Evolutionary conservation across 352 stramenopile species (phyloP), one percentile per base, ranked within the genome.

Genomic region (Globisporangium paroecandrum): DNA sequence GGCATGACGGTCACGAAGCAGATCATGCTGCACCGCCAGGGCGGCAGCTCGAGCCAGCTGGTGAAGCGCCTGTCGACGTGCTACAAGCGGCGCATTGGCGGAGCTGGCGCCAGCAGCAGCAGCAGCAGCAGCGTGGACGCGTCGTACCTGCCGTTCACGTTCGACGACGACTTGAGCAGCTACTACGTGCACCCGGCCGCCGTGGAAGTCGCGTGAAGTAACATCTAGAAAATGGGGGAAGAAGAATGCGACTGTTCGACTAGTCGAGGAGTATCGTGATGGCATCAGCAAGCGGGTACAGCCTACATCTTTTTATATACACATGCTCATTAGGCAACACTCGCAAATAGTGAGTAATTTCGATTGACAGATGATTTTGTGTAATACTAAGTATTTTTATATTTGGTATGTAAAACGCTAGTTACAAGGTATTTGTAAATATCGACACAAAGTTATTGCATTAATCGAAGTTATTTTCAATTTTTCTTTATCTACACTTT

Each of bases 151-250:
- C 57, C 65, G 34, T 70, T 62, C 8, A 29, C 29, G 4, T 51
- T 68, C 18, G 58, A 62, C 34, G 65, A 70, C 41, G 55, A 46
- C 27, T 29, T 60, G 22, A 61, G 55, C 24, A 56, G 38, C 49
- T 73, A 69, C 65, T 65, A 81, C 18, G 68, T 81, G 61, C 64
- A 81, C 55, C 76, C 75, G 15, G 55, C 69, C 4, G 81, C 68
- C 2, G 43, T 85, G 2, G 79, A 82, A 38, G 75, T 87, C 27
- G 75, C 69, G 54, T 87, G 49, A 82, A 18, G 58, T 38, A 24
- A 25, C 4, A 9, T 25, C 9, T 46, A 69, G 55, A 64, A n/a
- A 25, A 22, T 24, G 51, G 22, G 36, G 27, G 4, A 32, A n/a
- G 38, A 46, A 25, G 20, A 9, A 41, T 43, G n/a, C 15, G 54